Percentiles rank a stretch among this genome's conserved stretches.
Evolutionary conservation across 2,329 filamentous ascomycete genomes (phyloP).

Genomic region (Malbranchea zuffiana): DNA sequence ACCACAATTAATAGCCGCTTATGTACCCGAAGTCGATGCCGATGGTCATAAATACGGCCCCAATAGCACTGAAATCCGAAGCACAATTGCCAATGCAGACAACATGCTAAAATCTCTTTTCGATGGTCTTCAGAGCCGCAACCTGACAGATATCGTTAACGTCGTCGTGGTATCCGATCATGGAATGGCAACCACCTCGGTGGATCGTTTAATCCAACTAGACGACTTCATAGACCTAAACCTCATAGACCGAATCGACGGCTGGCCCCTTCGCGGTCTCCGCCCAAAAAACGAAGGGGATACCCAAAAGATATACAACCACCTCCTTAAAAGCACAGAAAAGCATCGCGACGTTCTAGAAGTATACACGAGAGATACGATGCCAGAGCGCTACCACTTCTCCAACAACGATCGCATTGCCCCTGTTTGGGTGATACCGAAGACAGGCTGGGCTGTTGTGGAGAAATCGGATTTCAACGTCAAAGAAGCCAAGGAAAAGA

Average conservation of each 20-base stretch:
- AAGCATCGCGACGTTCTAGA: conserved; percentile 57
- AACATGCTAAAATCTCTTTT: conserved; percentile 70
- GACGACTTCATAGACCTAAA: conserved; percentile 74
- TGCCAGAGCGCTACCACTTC: conserved; percentile 92
- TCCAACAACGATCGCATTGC: conserved; percentile 79
- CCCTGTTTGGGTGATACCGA: conserved; percentile 86
- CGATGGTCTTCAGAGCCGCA: conserved; percentile 63
- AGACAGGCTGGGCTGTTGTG: conserved; percentile 86
- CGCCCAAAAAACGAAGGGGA: conserved; percentile 62
- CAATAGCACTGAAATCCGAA: conserved; percentile 81
- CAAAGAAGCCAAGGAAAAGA: conserved; percentile 51
- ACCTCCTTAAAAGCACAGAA: conserved; percentile 40
- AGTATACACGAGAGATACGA: conserved; percentile 74
- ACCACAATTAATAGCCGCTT: conserved; percentile 85
- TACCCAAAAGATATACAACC: conserved; percentile 55
- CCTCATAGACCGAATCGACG: conserved; percentile 74
- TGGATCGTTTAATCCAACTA: conserved; percentile 68
- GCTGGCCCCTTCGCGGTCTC: conserved; percentile 87
- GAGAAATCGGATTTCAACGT: conserved; percentile 69
- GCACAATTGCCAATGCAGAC: conserved; percentile 70
- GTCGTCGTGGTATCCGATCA: conserved; percentile 95
- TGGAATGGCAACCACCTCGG: conserved; percentile 91
- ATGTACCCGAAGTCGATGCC: conserved; percentile 83
- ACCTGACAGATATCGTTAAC: conserved; percentile 82
- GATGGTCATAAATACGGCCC: conserved; percentile 84